phyloP scores from a whole-genome alignment of 2,329 filamentous ascomycete species.

The Xylariaceae sp. region DNA sequence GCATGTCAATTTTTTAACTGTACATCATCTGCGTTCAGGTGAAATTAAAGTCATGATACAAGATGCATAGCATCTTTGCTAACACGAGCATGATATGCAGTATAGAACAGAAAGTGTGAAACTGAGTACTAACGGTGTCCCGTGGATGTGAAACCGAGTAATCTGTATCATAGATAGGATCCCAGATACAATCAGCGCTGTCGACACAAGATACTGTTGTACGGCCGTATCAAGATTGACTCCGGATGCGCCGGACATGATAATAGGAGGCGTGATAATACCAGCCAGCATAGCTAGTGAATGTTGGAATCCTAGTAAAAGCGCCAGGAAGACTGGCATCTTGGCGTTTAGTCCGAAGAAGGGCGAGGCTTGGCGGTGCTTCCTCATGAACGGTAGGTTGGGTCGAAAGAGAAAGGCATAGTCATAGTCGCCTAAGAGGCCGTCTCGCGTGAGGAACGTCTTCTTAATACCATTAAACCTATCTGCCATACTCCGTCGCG shows the following conservation, averaged over 20 bases:
- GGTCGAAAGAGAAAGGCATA: slow-evolving; percentile 86
- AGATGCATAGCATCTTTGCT: too few relatives aligned
- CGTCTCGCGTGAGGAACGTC: slow-evolving; percentile 65
- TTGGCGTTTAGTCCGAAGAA: slow-evolving; percentile 85
- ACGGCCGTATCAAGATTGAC: slow-evolving; percentile 66
- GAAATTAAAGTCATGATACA: too few relatives aligned
- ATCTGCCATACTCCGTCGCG: slow-evolving; percentile 42
- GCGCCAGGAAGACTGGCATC: slow-evolving; percentile 75
- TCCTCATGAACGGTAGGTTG: slow-evolving; percentile 82
- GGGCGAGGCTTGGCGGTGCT: slow-evolving; percentile 63
- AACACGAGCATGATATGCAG: background rate
- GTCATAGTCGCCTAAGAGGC: slow-evolving; percentile 85
- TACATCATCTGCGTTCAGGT: too few relatives aligned
- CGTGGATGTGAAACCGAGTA: slow-evolving; percentile 73
- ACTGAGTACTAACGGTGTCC: slow-evolving; percentile 58
- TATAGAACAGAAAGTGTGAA: background rate
- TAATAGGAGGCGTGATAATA: slow-evolving; percentile 79
- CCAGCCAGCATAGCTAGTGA: slow-evolving; percentile 77
- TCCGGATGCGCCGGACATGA: slow-evolving; percentile 65
- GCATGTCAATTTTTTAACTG: too few relatives aligned
- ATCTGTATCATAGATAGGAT: slow-evolving; percentile 79
- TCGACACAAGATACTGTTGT: slow-evolving; percentile 80
- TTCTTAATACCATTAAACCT: slow-evolving; percentile 43
- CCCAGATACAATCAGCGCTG: slow-evolving; percentile 78
- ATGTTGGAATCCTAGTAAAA: slow-evolving; percentile 81